phyloP scores from a whole-genome alignment of 352 stramenopile genomes.

The Phytopythium boreale region DNA sequence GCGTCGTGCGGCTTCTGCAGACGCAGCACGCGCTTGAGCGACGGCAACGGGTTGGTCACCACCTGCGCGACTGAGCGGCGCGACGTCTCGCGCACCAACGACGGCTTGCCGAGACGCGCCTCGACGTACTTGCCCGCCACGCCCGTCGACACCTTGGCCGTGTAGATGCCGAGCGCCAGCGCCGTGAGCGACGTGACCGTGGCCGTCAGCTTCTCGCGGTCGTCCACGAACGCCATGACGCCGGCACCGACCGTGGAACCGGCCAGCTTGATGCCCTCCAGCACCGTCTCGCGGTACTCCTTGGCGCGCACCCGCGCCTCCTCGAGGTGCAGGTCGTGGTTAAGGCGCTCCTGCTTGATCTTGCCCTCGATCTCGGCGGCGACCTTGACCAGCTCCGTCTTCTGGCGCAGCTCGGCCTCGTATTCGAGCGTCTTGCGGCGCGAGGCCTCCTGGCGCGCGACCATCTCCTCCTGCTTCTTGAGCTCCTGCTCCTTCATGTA shows the following conservation, averaged over 20 bases:
- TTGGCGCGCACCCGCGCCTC: slow-evolving; percentile 93
- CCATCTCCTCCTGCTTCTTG: slow-evolving; percentile 98
- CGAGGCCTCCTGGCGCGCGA: slow-evolving; percentile 94
- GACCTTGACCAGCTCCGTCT: slow-evolving; percentile 95
- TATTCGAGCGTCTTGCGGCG: slow-evolving; percentile 97
- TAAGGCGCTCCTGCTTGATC: slow-evolving; percentile 97
- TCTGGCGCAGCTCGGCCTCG: slow-evolving; percentile 93
- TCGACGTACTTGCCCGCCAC: slow-evolving; percentile 96
- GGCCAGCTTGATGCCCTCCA: slow-evolving; percentile 95
- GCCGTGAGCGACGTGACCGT: slow-evolving; percentile 94
- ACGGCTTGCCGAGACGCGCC: slow-evolving; percentile 95
- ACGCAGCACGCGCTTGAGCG: slow-evolving; percentile 86
- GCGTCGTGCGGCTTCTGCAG: slow-evolving; percentile 90
- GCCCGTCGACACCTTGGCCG: slow-evolving; percentile 90
- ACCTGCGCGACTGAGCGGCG: slow-evolving; percentile 83
- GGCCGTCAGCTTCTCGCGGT: slow-evolving; percentile 95
- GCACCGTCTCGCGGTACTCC: slow-evolving; percentile 91
- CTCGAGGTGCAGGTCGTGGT: slow-evolving; percentile 98
- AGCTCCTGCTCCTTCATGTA: slow-evolving; percentile 95
- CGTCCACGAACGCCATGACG: slow-evolving; percentile 91
- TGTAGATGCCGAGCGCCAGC: slow-evolving; percentile 96
- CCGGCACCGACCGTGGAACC: slow-evolving; percentile 93
- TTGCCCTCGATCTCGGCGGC: slow-evolving; percentile 93
- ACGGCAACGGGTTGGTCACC: slow-evolving; percentile 82
- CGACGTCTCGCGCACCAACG: slow-evolving; percentile 97